Base-by-base conservation (phyloP, 805 yeast species). In the Wickerhamomyces canadensis region DNA sequence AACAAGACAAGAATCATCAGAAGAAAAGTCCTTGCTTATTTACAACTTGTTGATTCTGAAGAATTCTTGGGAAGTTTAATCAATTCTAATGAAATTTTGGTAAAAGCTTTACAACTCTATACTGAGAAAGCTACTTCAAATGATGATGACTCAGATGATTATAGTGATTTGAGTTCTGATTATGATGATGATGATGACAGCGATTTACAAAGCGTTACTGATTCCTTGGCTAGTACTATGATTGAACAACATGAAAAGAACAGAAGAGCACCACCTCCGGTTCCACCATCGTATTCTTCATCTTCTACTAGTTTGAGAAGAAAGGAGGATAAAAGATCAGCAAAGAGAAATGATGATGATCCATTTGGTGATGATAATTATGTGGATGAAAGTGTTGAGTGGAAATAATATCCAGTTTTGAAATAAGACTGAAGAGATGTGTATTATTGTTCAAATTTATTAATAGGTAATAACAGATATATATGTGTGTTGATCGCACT, bases 81-180 rank as follows among this genome's bases (percentile, higher is more conserved):
- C 40, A 81, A 77, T 49, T 94, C 96, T 31, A 93, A 93, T 56
- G 98, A 93, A 51, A 89, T 86, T 56, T 70, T 93, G 43, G 94
- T 93, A 6, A 65, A 65, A 4, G 81, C 88, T 0, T 70, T 93
- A 50, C 76, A 78, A 48, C 61, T 67, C 36, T 89, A 77, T 56
- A 95, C 89, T 41, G 70, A 71, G 33, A 58, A 65, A 64, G 58
- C 78, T 47, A 44, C 65, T 41, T 60, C 76, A 47, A 37, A 67
- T 11, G 71, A 63, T 22, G 53, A 54, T 25, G 65, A 60, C 22
- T 61, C 61, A 32, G 76, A 69, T 38, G 68, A 70, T 6, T 68
- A 65, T 14, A 65, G 62, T 18, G 58, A 57, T 1, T 31, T 47
- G 18, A 39, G 43, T 17, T 45, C 40, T 64, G 62, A 38, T 57